These are phyloP conservation scores for Agastache rugosa DNA, from an alignment of 257 asterid species.

Conservation along the genomic window DNA sequence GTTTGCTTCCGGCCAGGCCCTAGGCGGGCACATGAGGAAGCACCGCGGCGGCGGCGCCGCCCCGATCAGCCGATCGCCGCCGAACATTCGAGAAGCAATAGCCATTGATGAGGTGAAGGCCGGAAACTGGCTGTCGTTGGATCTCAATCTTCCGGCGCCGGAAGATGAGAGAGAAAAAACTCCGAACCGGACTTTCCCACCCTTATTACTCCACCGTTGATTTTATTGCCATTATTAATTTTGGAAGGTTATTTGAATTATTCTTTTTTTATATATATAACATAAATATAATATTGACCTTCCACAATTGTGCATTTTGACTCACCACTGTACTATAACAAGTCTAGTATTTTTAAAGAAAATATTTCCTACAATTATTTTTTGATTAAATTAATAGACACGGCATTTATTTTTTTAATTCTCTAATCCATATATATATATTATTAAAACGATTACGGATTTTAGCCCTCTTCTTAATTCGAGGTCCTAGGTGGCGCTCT, in stretches of 20 bases:
- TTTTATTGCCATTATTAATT: constrained; percentile 48
- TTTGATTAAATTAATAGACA: neutral
- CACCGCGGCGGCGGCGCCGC: constrained; percentile 47
- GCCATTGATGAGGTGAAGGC: constrained; percentile 39
- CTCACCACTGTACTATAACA: neutral
- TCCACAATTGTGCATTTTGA: constrained; percentile 9
- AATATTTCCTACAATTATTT: neutral
- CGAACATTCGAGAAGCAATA: constrained; percentile 24
- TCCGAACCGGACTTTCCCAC: no score
- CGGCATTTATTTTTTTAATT: neutral
- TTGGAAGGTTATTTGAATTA: constrained; percentile 28
- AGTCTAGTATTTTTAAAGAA: neutral
- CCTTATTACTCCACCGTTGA: constrained; percentile 47
- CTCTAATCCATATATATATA: no score
- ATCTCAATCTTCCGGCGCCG: constrained; percentile 75
- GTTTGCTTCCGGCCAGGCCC: constrained; percentile 72
- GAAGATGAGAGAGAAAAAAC: constrained; percentile 44
- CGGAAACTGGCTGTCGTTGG: constrained; percentile 55
- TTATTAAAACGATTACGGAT: no score
- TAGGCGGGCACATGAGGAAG: constrained; percentile 78
- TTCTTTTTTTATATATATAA: neutral
- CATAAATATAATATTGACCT: constrained; percentile 7
- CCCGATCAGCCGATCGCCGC: constrained; percentile 28
- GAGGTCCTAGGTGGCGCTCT: no score
- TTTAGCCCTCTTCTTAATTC: no score